phyloP scores from a whole-genome alignment of 345 rosid genomes.

The Garcia nutans region DNA sequence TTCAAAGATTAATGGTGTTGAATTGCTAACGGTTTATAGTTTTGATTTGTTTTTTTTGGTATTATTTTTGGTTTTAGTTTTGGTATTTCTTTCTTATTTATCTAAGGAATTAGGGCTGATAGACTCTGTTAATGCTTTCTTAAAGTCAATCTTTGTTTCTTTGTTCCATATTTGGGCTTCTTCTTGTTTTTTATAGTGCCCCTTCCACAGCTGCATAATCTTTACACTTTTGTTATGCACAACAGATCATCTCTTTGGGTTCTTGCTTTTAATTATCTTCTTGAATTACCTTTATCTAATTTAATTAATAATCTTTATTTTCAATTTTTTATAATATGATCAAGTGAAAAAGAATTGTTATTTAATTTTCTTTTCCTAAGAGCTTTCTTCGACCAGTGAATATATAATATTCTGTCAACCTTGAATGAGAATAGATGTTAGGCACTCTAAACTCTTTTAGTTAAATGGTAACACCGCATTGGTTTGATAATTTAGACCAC shows the following conservation, averaged over 20 bases:
- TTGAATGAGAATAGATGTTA: neutral
- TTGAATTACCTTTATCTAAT: neutral
- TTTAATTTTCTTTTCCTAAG: neutral
- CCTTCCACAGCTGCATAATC: no score
- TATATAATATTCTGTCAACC: neutral
- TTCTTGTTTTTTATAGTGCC: neutral
- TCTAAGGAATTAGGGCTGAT: neutral
- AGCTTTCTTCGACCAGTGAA: neutral
- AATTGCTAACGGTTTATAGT: neutral
- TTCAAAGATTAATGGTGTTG: neutral
- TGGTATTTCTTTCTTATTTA: no score
- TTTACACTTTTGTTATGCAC: neutral
- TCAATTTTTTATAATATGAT: neutral
- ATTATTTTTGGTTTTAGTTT: no score
- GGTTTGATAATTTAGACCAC: no score
- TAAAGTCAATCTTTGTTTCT: neutral
- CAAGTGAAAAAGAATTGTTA: no score
- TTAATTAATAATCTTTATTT: no score
- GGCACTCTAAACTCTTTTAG: neutral
- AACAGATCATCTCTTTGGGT: neutral
- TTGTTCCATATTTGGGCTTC: neutral
- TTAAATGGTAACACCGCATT: neutral
- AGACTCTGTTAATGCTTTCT: neutral
- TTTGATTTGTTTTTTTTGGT: no score
- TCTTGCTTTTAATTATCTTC: neutral